A percentile compares a stretch with the other conserved stretches of the same genome.
phyloP scores from a whole-genome alignment of 2,329 filamentous ascomycete species.

The Penicillium brasilianum region DNA sequence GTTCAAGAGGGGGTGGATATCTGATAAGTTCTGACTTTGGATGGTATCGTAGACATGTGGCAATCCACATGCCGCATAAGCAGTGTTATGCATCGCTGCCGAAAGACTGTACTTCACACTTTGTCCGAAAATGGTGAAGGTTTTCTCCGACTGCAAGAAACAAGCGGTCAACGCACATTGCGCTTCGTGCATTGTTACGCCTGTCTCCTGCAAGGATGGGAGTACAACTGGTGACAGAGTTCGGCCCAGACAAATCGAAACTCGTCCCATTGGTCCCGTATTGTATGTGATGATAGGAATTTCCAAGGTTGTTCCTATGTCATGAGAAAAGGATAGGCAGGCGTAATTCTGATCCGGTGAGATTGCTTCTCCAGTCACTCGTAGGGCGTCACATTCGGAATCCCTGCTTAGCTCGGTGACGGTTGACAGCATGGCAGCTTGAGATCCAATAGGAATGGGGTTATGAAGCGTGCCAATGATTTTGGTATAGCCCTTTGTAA shows the following conservation, averaged over 20 bases:
- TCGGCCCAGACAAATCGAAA: constrained; percentile 31
- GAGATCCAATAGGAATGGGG: constrained; percentile 2
- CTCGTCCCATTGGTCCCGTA: constrained; percentile 20
- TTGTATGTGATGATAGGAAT: constrained; percentile 32
- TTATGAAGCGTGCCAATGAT: constrained; percentile 16
- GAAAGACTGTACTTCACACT: constrained; percentile 31
- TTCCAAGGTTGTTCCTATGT: neutral
- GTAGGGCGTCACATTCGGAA: constrained; percentile 21
- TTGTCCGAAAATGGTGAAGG: constrained; percentile 33
- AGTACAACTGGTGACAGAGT: constrained; percentile 29
- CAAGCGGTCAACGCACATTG: constrained; percentile 19
- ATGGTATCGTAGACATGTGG: constrained; percentile 28
- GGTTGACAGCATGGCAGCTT: neutral
- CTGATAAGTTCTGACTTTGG: constrained; percentile 14
- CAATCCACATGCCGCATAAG: constrained; percentile 30
- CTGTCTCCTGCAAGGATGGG: constrained; percentile 1
- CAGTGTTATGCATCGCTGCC: constrained; percentile 35
- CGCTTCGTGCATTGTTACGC: constrained; percentile 17
- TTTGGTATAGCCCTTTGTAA: constrained; percentile 17
- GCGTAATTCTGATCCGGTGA: constrained; percentile 17
- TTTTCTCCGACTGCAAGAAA: constrained; percentile 21
- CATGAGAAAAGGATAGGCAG: constrained; percentile 17
- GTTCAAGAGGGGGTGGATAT: constrained; percentile 19
- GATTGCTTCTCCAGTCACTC: constrained; percentile 17
- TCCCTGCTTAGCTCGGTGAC: constrained; percentile 3